A percentile compares a stretch with the other conserved stretches of the same genome.
phyloP scores from a whole-genome alignment of 306 rosid genomes.

The Notholithocarpus densiflorus region DNA sequence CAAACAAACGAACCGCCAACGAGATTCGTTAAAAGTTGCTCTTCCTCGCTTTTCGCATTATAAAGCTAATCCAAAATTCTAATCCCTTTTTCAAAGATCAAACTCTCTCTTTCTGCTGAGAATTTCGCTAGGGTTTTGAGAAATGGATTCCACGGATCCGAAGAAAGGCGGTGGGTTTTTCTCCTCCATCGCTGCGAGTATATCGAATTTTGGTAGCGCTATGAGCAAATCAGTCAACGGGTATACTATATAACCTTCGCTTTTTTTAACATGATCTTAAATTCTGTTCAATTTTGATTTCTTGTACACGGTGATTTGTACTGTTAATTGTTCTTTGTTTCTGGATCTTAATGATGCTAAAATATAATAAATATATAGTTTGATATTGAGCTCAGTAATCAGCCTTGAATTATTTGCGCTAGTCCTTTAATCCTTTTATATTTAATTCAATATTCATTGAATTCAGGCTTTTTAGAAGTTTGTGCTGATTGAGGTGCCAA shows the following conservation, averaged over 20 bases:
- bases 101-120: neutral
- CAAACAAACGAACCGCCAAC: constrained; percentile 61
- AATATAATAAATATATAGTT: neutral
- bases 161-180: constrained; percentile 64
- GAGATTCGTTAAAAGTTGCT: constrained; percentile 4
- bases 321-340: neutral
- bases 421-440: neutral
- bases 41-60: constrained; percentile 38
- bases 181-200: constrained; percentile 63
- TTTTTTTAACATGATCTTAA: neutral
- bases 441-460: no score
- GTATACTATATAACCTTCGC: constrained; percentile 24
- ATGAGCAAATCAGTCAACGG: constrained; percentile 74
- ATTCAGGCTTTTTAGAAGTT: no score
- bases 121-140: constrained; percentile 19
- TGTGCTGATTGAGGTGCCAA: no score
- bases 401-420: neutral
- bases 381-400: neutral
- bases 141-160: constrained; percentile 64
- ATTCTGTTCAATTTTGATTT: neutral
- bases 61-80: neutral
- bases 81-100: neutral
- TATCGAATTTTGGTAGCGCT: constrained; percentile 56
- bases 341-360: neutral
- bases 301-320: neutral